A percentile compares a stretch with the other conserved stretches of the same genome.
These are phyloP conservation scores for Eimeria sp. DNA, from an alignment of 169 alveolate genomes.

Conservation along the genomic window DNA sequence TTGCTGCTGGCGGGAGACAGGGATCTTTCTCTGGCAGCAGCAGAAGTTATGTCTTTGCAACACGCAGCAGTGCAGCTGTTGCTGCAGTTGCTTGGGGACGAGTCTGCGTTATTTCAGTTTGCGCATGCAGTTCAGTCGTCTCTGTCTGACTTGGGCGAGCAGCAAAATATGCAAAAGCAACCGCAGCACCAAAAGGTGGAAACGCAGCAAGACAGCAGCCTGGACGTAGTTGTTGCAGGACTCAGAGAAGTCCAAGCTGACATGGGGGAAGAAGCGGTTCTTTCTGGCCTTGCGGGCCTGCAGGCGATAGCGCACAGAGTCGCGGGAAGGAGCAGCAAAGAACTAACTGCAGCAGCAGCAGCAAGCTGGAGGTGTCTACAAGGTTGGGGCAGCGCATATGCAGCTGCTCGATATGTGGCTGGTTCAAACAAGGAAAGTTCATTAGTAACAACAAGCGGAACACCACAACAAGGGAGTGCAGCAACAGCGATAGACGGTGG, in stretches of 20 bases:
- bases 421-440: background rate
- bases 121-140: background rate
- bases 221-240: background rate
- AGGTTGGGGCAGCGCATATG: slow-evolving; percentile 70
- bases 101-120: background rate
- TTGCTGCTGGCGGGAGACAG: slow-evolving; percentile 40
- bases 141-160: background rate
- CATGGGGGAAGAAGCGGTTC: background rate
- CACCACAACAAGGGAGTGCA: background rate
- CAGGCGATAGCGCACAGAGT: slow-evolving; percentile 34
- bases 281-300: slow-evolving; percentile 46
- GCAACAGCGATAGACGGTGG: background rate
- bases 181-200: background rate
- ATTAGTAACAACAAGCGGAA: background rate
- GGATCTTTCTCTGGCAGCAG: slow-evolving; percentile 25
- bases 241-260: background rate
- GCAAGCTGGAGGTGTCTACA: slow-evolving; percentile 75
- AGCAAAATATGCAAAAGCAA: background rate
- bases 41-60: slow-evolving; percentile 63
- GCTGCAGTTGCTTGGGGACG: slow-evolving; percentile 51
- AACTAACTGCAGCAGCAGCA: slow-evolving; percentile 53
- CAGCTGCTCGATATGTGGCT: slow-evolving; percentile 6
- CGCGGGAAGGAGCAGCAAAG: background rate
- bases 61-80: slow-evolving; percentile 74
- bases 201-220: background rate